Base-by-base conservation (phyloP, 345 rosid species). In the Reutealis trisperma region DNA sequence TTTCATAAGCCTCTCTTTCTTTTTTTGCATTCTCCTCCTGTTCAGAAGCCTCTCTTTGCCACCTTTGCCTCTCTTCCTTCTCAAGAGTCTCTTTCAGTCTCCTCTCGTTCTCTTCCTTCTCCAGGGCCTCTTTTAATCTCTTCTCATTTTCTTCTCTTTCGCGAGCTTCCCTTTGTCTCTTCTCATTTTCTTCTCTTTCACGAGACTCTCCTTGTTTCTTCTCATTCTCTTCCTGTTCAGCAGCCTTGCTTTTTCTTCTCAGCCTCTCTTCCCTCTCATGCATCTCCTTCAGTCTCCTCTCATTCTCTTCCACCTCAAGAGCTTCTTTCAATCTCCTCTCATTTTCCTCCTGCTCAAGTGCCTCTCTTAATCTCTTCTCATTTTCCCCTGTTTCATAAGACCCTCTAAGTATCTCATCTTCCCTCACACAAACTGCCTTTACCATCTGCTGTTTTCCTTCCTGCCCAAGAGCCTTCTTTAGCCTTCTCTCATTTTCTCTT, bases 111-210 rank as follows among this genome's bases (percentile, higher is more conserved):
- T 88, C 87, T 77, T 67, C 85, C 67, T 62, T 68, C 80, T 83
- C 87, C 55, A 71, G 41, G 58, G 83, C 82, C 64, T 74, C 84
- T 71, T 77, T 80, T 4, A 16, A 75, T 34, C 63, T 59, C 42
- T 67, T 77, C 61, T 19, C 62, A 67, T 72, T 72, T 59, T 44
- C 77, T 71, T 82, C 77, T 60, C 65, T 81, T 67, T 81, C 78
- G 70, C 52, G 58, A 70, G 83, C 79, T 59, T 81, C 89, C 71
- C 73, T 83, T 63, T 77, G 72, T 75, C 45, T 87, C 81, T 69
- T 86, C 73, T 84, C 84, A 71, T 45, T 71, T 84, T 85, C 89
- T 74, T 84, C 89, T 71, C 76, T 84, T 70, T 84, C 86, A 82
- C 24, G 45, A 75, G 77, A 83, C 80, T 87, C 86, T 76, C 72